These are phyloP conservation scores for Colletotrichum graminicola DNA, from an alignment of 2,329 filamentous ascomycete genomes.

Conservation along the genomic window DNA sequence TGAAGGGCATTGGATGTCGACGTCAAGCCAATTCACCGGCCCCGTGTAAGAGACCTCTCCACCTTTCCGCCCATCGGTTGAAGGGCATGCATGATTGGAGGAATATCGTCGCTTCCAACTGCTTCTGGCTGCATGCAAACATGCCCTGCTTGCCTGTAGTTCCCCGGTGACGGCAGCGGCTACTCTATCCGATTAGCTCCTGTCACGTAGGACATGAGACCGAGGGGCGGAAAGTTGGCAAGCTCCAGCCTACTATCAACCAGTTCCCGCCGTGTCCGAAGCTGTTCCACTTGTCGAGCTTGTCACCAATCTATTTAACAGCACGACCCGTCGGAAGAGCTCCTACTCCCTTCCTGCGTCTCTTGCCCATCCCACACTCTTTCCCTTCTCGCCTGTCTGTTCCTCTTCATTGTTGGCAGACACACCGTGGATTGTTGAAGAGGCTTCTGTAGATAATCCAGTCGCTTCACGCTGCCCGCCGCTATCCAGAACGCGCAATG, in stretches of 20 bases:
- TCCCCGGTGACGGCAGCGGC: conserved; percentile 1
- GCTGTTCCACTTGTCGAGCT: conserved; percentile 30
- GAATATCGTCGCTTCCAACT: conserved; percentile 10
- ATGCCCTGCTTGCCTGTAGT: conserved; percentile 20
- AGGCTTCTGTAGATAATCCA: conserved; percentile 15
- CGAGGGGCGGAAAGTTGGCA: background rate
- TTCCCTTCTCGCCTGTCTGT: conserved; percentile 7
- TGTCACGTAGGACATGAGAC: background rate
- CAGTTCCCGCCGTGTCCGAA: conserved; percentile 19
- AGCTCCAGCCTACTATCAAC: background rate
- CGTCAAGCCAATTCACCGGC: conserved; percentile 1
- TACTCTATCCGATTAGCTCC: conserved; percentile 2
- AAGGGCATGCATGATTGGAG: background rate
- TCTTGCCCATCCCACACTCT: conserved; percentile 4
- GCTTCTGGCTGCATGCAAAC: conserved; percentile 13
- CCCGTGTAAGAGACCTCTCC: conserved; percentile 3
- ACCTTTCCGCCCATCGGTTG: conserved; percentile 10
- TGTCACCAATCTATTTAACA: conserved; percentile 32
- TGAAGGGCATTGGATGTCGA: conserved; percentile 8
- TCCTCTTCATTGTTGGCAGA: conserved; percentile 11
- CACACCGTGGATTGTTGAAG: background rate
- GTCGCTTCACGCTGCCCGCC: background rate
- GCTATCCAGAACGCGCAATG: conserved; percentile 15
- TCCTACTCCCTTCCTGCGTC: background rate
- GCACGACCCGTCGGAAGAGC: conserved; percentile 10